Base-by-base conservation (phyloP, 495 filamentous ascomycete genomes). In the Jackrogersella minutella region DNA sequence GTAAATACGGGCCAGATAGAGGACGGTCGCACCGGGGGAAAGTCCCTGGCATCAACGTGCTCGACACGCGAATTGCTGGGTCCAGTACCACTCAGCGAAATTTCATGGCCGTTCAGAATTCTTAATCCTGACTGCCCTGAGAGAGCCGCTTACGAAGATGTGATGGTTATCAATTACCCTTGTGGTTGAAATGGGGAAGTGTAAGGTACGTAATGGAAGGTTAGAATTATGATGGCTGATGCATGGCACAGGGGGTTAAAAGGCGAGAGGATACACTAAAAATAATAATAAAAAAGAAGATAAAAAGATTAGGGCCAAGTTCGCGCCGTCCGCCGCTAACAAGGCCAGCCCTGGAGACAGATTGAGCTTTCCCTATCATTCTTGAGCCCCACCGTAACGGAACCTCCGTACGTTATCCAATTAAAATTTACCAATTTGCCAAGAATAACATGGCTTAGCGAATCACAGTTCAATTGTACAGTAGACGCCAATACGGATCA, bases 21-120 rank as follows among this genome's bases (percentile, higher is more conserved):
- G 17, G 13, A 3, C 21, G 9, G 58, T 39, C 26, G 53, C 36
- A 46, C 58, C 51, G 58, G 62, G 49, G 57, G 22, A 34, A 59
- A 46, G 40, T 58, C 53, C 56, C 63, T 63, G 50, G 62, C 51
- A 54, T 58, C 63, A 70, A 59, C 68, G 68, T 70, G 68, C 39
- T 70, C 36, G 36, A 59, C 58, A 63, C 58, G 62, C 52, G 58
- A 62, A 50, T 34, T 52, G 16, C 31, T 24, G 24, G 13, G 58
- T 46, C 57, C 58, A 40, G 62, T 70, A 62, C 37, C 53, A 70
- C 56, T 28, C 52, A 39, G 30, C 4, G 54, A 30, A 11, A 31
- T 24, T 17, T 39, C 24, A 21, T 54, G 22, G 56, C 13, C 51
- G 28, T 40, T 24, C 50, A 46, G 40, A 57, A 51, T 49, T 30